phyloP scores from a whole-genome alignment of 768 basidiomycete genomes.

The Crucibulum laeve region DNA sequence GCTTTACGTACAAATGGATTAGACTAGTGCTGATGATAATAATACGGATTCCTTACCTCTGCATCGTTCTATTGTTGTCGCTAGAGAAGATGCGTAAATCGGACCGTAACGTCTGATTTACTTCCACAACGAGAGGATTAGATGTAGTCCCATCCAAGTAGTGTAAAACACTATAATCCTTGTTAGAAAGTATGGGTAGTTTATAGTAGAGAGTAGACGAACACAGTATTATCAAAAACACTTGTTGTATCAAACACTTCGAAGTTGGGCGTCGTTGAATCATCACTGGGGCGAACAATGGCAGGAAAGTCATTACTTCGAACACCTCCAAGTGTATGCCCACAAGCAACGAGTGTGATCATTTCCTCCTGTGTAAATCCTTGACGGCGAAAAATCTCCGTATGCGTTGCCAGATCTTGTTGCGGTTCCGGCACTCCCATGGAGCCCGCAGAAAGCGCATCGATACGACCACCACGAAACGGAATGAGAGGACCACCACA shows the following conservation, averaged over 20 bases:
- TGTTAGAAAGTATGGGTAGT: background rate
- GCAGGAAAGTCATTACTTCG: slow-evolving; percentile 31
- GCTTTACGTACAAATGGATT: slow-evolving; percentile 4
- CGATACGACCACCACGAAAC: slow-evolving; percentile 33
- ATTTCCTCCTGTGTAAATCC: slow-evolving; percentile 36
- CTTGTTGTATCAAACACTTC: slow-evolving; percentile 25
- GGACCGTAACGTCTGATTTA: slow-evolving; percentile 30
- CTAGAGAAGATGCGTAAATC: slow-evolving; percentile 32
- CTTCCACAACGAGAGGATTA: slow-evolving; percentile 28
- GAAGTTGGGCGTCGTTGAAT: slow-evolving; percentile 12
- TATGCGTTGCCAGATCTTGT: slow-evolving; percentile 26
- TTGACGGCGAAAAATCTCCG: slow-evolving; percentile 23
- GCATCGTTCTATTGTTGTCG: slow-evolving; percentile 36
- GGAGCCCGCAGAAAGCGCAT: slow-evolving; percentile 29
- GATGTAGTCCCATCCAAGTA: slow-evolving; percentile 34
- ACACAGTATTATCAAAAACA: slow-evolving; percentile 28
- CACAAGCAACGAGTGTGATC: slow-evolving; percentile 39
- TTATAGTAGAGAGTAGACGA: slow-evolving; percentile 6
- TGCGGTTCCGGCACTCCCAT: slow-evolving; percentile 33
- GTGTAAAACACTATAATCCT: slow-evolving; percentile 23
- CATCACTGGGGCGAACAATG: slow-evolving; percentile 20
- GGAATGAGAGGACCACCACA: slow-evolving; percentile 38
- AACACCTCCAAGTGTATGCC: slow-evolving; percentile 38
- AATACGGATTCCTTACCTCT: slow-evolving; percentile 17
- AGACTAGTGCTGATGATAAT: slow-evolving; percentile 1